phyloP scores from a whole-genome alignment of 2,329 filamentous ascomycete genomes.

The Nannizzia gypsea region DNA sequence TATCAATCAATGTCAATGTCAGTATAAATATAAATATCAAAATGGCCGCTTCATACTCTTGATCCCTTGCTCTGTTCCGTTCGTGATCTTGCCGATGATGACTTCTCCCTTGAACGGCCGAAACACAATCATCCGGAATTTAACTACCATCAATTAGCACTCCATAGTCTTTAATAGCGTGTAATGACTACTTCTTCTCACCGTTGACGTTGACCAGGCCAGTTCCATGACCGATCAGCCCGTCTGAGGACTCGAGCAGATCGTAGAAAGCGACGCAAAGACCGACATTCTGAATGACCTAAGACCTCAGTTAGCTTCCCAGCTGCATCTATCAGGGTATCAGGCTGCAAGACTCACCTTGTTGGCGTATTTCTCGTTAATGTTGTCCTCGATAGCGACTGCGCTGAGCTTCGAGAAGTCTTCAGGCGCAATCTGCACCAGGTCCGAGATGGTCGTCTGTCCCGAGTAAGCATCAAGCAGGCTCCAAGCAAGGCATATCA shows the following conservation, averaged over 20 bases:
- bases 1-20: too few relatives aligned
- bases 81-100: constrained; percentile 70
- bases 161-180: neutral
- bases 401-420: constrained; percentile 73
- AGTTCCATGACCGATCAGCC: constrained; percentile 82
- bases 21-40: constrained; percentile 6
- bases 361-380: constrained; percentile 94
- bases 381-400: constrained; percentile 85
- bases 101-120: constrained; percentile 93
- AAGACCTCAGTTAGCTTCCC: neutral
- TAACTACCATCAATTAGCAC: constrained; percentile 44
- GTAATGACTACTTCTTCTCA: constrained; percentile 22
- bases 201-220: constrained; percentile 91
- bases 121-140: constrained; percentile 88
- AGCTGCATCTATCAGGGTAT: neutral
- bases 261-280: constrained; percentile 92
- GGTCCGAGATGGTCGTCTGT: constrained; percentile 84
- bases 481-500: constrained; percentile 5
- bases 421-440: constrained; percentile 82
- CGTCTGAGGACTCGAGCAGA: constrained; percentile 77
- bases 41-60: constrained; percentile 42
- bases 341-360: constrained; percentile 42
- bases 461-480: neutral
- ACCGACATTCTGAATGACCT: constrained; percentile 86
- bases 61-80: constrained; percentile 59